Evolutionary conservation across 2,329 filamentous ascomycete genomes (phyloP), one percentile per base, ranked within the genome.

Genomic region (Tetracladium maxilliforme): DNA sequence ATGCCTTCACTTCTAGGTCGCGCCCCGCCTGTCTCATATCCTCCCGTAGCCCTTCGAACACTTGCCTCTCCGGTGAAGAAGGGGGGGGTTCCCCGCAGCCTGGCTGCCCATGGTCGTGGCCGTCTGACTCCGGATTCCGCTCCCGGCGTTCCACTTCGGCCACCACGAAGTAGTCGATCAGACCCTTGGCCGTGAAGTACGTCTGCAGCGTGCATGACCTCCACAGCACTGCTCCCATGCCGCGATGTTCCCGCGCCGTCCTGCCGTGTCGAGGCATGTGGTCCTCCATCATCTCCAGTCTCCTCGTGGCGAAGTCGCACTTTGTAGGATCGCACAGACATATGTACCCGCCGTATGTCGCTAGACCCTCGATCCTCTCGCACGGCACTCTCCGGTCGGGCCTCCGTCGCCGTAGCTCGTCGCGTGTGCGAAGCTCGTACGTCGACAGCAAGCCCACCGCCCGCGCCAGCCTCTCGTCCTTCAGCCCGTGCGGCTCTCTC

Each of bases 11-110:
- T 16, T 27, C 10, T 16, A 34, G 14, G 19, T 30, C 27, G 2
- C 23, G 7, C 11, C 31, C 33, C 3, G 30, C 8, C 11, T 31
- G 19, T 14, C 25, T 16, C 16, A 23, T 27, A 23, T 33, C 23
- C 13, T 30, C 21, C 16, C 31, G 21, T 10, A 34, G 19, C 22
- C 27, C 29, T 6, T 12, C 14, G 21, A 34, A 34, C 4, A 29
- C 26, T n/a, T 18, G 20, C 26, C 28, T 24, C 20, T 35, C 23
- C n/a, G n/a, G n/a, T n/a, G n/a, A n/a, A n/a, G n/a, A n/a, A n/a
- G n/a, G n/a, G n/a, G n/a, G n/a, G n/a, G n/a, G n/a, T n/a, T n/a
- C n/a, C n/a, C n/a, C n/a, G n/a, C n/a, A n/a, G n/a, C n/a, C n/a
- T n/a, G n/a, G n/a, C n/a, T n/a, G n/a, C n/a, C n/a, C n/a, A n/a